phyloP scores from a whole-genome alignment of 2,329 filamentous ascomycete species.

The Pseudogymnoascus sp. region DNA sequence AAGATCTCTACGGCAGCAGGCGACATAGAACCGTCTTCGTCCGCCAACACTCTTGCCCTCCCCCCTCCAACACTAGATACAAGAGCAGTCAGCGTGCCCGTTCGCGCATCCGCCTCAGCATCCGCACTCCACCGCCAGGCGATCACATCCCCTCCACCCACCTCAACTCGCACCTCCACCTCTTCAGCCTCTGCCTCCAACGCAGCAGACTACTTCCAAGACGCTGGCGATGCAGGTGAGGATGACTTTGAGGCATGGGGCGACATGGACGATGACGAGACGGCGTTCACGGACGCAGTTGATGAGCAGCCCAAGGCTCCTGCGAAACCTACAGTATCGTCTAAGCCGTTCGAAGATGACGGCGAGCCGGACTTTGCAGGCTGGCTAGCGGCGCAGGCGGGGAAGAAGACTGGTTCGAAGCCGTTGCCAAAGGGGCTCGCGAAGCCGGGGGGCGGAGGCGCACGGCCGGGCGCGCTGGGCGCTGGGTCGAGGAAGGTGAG shows the following conservation, averaged over 20 bases:
- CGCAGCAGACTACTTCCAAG: slow-evolving; percentile 46
- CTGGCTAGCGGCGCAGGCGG: slow-evolving; percentile 81
- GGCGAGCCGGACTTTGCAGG: slow-evolving; percentile 92
- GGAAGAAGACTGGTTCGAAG: slow-evolving; percentile 50
- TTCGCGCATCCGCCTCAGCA: slow-evolving; percentile 41
- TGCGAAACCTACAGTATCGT: slow-evolving; percentile 21
- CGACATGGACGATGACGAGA: slow-evolving; percentile 48
- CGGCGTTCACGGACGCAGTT: slow-evolving; percentile 37
- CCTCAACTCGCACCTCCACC: slow-evolving; percentile 40
- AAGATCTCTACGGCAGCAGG: slow-evolving; percentile 78
- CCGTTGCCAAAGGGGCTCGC: slow-evolving; percentile 74
- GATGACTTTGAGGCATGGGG: slow-evolving; percentile 71
- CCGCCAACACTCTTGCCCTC: slow-evolving; percentile 36
- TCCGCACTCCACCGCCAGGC: slow-evolving; percentile 55
- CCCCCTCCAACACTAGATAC: slow-evolving; percentile 33
- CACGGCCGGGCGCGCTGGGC: slow-evolving; percentile 30
- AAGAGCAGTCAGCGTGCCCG: slow-evolving; percentile 29
- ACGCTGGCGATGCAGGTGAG: slow-evolving; percentile 48
- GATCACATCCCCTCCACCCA: slow-evolving; percentile 43
- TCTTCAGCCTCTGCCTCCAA: slow-evolving; percentile 35
- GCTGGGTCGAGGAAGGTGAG: slow-evolving; percentile 25
- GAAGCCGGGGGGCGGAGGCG: slow-evolving; percentile 43
- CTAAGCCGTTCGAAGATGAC: slow-evolving; percentile 65
- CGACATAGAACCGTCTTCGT: slow-evolving; percentile 59
- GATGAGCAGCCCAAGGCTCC: slow-evolving; percentile 18